phyloP scores from a whole-genome alignment of 1,139 yeast genomes.

The Lodderomyces margitis region DNA sequence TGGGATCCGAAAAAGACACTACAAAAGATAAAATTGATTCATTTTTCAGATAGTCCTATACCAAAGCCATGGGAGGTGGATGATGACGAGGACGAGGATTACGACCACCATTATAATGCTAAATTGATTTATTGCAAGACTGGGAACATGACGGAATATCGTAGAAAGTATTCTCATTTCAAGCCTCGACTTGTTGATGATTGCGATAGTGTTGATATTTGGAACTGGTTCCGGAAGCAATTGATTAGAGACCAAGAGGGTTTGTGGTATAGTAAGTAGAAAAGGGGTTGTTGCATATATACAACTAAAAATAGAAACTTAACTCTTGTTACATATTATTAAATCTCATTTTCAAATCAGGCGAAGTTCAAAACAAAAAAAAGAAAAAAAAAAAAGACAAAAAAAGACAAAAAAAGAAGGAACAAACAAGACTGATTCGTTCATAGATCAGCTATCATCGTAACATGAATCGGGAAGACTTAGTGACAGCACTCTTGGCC shows the following conservation, averaged over 20 bases:
- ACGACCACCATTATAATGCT: constrained; percentile 22
- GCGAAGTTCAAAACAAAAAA: constrained; percentile 5
- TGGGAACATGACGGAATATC: constrained; percentile 18
- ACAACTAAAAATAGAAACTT: background rate
- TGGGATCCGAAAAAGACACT: constrained; percentile 29
- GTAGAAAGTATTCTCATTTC: constrained; percentile 22
- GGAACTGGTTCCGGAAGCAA: constrained; percentile 29
- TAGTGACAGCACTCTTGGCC: constrained; percentile 9
- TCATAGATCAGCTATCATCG: background rate
- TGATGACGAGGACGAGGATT: constrained; percentile 27
- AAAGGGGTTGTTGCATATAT: background rate
- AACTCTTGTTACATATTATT: background rate
- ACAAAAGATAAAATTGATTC: constrained; percentile 28
- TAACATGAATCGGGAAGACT: constrained; percentile 8
- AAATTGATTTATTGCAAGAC: constrained; percentile 27
- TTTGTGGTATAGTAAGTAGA: constrained; percentile 13
- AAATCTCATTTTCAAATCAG: background rate
- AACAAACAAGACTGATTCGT: background rate
- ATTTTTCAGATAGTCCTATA: constrained; percentile 46
- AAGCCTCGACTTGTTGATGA: constrained; percentile 32
- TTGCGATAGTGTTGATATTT: constrained; percentile 32
- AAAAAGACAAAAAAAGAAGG: background rate
- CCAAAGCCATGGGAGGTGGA: constrained; percentile 47
- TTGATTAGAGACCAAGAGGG: constrained; percentile 14
- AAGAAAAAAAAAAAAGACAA: constrained; percentile 2